Conservation (phyloP, 2,329 filamentous ascomycete species). For the Trichophyton mentagrophytes region DNA sequence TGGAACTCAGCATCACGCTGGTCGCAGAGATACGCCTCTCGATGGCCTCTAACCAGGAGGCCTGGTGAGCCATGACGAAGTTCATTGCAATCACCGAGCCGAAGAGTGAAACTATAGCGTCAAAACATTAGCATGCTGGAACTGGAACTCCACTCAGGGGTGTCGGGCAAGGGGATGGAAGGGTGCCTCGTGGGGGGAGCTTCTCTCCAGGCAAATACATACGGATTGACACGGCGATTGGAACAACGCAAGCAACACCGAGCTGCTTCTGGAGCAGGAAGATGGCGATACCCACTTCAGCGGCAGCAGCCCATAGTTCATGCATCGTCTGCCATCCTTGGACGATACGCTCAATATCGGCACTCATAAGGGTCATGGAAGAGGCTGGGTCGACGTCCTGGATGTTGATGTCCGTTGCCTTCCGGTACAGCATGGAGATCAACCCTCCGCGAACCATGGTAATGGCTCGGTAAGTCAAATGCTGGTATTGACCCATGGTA, state of each 20-base stretch:
- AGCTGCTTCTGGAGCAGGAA: slow-evolving; percentile 32
- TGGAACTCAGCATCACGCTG: slow-evolving; percentile 36
- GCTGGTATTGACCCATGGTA: slow-evolving; percentile 30
- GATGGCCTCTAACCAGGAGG: slow-evolving; percentile 39
- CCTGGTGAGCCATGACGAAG: slow-evolving; percentile 30
- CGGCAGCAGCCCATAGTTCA: slow-evolving; percentile 34
- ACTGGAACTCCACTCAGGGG: not conserved
- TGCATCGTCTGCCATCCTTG: slow-evolving; percentile 32
- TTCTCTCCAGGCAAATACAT: slow-evolving; percentile 11
- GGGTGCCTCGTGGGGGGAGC: not conserved
- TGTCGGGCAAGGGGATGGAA: no score
- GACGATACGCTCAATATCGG: slow-evolving; percentile 35
- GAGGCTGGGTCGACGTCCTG: slow-evolving; percentile 26
- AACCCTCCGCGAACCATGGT: slow-evolving; percentile 34
- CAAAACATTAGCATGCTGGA: not conserved
- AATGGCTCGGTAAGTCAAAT: slow-evolving; percentile 31
- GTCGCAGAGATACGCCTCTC: slow-evolving; percentile 39
- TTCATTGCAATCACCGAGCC: slow-evolving; percentile 25
- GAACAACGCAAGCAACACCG: slow-evolving; percentile 34
- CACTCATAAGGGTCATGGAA: slow-evolving; percentile 35
- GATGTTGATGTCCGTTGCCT: slow-evolving; percentile 23
- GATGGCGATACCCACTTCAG: slow-evolving; percentile 36
- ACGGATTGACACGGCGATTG: slow-evolving; percentile 33
- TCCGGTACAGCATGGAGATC: slow-evolving; percentile 41
- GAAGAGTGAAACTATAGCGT: slow-evolving; percentile 21